Evolutionary conservation across 129 eudicot genomes (phyloP).

Genomic region (Apium graveolens): DNA sequence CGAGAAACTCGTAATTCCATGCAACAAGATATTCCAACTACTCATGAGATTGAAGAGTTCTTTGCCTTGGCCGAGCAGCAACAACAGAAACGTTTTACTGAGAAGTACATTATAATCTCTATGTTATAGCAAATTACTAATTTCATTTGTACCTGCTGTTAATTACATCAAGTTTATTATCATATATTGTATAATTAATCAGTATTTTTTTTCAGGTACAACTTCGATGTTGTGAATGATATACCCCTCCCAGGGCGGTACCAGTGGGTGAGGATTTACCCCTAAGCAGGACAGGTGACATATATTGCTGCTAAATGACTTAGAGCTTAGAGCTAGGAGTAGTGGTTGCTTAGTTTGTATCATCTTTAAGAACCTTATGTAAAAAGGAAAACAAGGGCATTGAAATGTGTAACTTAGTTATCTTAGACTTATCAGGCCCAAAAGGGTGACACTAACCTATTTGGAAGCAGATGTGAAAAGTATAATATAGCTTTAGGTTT

Average conservation of each 20-base stretch:
- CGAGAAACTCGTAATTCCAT: constrained; percentile 22
- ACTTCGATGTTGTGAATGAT: constrained; percentile 77
- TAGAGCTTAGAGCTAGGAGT: constrained; percentile 26
- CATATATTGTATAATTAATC: neutral
- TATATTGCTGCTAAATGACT: constrained; percentile 8
- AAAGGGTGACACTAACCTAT: constrained; percentile 43
- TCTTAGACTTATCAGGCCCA: constrained; percentile 32
- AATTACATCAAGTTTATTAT: neutral
- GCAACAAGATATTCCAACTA: constrained; percentile 48
- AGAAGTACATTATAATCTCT: constrained; percentile 40
- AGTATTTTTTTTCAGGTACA: constrained; percentile 54
- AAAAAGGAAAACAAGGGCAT: constrained; percentile 21
- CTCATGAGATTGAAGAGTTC: constrained; percentile 69
- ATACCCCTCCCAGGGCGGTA: constrained; percentile 79
- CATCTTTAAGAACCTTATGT: constrained; percentile 19
- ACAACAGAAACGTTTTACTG: constrained; percentile 55
- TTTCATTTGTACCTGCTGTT: neutral
- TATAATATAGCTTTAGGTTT: constrained; percentile 18
- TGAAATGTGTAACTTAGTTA: constrained; percentile 40
- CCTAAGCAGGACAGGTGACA: constrained; percentile 23
- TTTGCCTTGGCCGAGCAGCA: constrained; percentile 56
- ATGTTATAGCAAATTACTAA: neutral
- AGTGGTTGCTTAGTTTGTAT: constrained; percentile 12
- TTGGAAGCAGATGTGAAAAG: constrained; percentile 27
- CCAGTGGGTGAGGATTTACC: constrained; percentile 72